Percentiles rank a stretch among this genome's conserved stretches.
phyloP scores from a whole-genome alignment of 768 basidiomycete species.

The Asterophora parasitica region DNA sequence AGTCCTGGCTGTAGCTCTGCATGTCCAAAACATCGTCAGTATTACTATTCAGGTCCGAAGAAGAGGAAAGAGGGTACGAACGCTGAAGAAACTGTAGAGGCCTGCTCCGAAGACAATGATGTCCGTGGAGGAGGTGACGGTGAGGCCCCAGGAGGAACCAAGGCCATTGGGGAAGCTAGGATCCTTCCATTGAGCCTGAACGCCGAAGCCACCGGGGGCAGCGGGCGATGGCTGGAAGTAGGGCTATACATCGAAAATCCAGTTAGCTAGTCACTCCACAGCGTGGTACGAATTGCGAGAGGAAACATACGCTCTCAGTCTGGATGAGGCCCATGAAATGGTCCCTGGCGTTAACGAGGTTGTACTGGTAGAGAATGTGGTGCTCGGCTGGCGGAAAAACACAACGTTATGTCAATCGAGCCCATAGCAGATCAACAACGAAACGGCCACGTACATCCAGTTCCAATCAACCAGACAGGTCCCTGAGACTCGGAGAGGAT shows the following conservation, averaged over 20 bases:
- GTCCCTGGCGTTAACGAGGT: conserved; percentile 52
- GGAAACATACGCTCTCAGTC: conserved; percentile 59
- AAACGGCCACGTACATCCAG: conserved; percentile 23
- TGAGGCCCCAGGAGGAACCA: conserved; percentile 52
- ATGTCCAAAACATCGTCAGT: too few relatives aligned
- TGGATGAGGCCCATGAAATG: conserved; percentile 73
- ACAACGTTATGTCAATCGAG: neutral
- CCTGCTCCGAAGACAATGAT: conserved; percentile 68
- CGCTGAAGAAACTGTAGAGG: conserved; percentile 66
- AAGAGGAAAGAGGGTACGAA: conserved; percentile 19
- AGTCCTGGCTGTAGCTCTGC: conserved; percentile 51
- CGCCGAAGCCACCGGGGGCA: conserved; percentile 51
- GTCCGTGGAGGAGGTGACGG: conserved; percentile 45
- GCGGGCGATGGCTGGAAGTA: conserved; percentile 63
- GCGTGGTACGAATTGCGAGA: neutral
- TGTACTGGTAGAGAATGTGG: conserved; percentile 66
- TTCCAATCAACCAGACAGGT: conserved; percentile 81
- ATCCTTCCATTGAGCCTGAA: conserved; percentile 43
- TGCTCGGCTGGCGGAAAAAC: conserved; percentile 49
- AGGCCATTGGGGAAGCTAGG: conserved; percentile 40
- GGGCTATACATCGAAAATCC: conserved; percentile 36
- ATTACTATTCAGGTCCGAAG: too few relatives aligned
- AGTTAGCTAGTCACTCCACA: neutral
- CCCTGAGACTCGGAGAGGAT: conserved; percentile 70
- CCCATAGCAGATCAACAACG: too few relatives aligned